phyloP scores from a whole-genome alignment of 2,329 filamentous ascomycete genomes.

The Leptographium wingfieldii region DNA sequence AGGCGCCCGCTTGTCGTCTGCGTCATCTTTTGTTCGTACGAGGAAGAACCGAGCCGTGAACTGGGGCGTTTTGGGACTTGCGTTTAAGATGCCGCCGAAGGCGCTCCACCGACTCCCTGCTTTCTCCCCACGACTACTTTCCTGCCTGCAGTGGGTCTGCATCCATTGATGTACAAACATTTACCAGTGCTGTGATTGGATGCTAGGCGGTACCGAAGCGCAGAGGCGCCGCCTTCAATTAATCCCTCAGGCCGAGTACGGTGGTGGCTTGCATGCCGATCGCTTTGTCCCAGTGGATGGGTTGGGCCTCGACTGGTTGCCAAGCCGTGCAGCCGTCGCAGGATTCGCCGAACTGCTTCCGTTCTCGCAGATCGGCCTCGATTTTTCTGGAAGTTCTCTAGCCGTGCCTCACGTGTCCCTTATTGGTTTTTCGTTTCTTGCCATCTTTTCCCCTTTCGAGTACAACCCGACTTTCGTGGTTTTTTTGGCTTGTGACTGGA shows the following conservation, averaged over 20 bases:
- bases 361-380: not conserved
- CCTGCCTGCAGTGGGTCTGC: not conserved
- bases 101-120: not conserved
- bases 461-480: not conserved
- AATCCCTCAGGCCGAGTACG: not conserved
- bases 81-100: not conserved
- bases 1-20: not conserved
- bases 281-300: not conserved
- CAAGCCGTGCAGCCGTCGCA: not conserved
- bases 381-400: not conserved
- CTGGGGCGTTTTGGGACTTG: too few species aligned
- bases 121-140: not conserved
- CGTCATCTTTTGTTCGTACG: not conserved
- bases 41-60: not conserved
- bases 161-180: not conserved
- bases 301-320: not conserved
- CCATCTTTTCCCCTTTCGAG: not conserved
- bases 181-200: not conserved
- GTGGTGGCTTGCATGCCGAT: not conserved
- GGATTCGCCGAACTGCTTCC: not conserved
- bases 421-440: not conserved
- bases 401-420: not conserved
- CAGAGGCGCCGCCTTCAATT: not conserved
- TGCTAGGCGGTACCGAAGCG: not conserved
- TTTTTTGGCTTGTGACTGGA: not conserved